Percentiles rank a stretch among this genome's conserved stretches.
Conservation (phyloP, 2,329 filamentous ascomycete genomes). For the Tolypocladium nubicola region DNA sequence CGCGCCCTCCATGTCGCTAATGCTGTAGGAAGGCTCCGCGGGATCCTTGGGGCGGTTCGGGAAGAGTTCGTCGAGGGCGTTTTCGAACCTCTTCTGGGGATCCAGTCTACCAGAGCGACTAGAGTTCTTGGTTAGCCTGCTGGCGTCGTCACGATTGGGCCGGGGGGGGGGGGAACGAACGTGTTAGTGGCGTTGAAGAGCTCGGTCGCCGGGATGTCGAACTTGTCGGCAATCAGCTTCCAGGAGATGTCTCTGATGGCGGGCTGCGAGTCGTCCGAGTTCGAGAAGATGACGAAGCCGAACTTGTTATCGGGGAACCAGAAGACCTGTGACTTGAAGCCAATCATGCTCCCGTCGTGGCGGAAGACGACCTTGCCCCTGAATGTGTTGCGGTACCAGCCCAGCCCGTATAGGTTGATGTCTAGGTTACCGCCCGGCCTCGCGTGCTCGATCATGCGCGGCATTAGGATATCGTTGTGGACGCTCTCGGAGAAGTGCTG, state of each 20-base stretch:
- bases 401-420: constrained; percentile 16
- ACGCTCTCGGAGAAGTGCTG: constrained; percentile 12
- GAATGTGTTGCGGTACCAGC: constrained; percentile 16
- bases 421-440: neutral
- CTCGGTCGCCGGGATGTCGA: constrained; percentile 10
- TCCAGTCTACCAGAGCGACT: constrained; percentile 2
- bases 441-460: constrained; percentile 15
- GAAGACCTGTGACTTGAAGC: constrained; percentile 15
- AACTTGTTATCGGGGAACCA: constrained; percentile 22
- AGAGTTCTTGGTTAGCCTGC: neutral
- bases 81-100: constrained; percentile 12
- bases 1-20: constrained; percentile 24
- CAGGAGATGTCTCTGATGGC: constrained; percentile 14
- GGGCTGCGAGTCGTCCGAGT: constrained; percentile 29
- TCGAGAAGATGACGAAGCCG: constrained; percentile 23
- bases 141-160: too few relatives aligned
- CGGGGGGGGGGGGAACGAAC: constrained; percentile 7
- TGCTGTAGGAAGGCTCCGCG: constrained; percentile 20
- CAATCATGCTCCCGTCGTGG: constrained; percentile 18
- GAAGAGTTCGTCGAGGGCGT: constrained; percentile 23
- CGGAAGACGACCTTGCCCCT: constrained; percentile 15
- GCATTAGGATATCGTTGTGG: constrained; percentile 18
- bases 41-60: constrained; percentile 23
- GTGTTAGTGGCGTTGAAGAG: constrained; percentile 8
- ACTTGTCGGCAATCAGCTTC: constrained; percentile 18